Evolutionary conservation across 1,284 basidiomycete genomes (phyloP).

Genomic region (Microbotryum saponariae): DNA sequence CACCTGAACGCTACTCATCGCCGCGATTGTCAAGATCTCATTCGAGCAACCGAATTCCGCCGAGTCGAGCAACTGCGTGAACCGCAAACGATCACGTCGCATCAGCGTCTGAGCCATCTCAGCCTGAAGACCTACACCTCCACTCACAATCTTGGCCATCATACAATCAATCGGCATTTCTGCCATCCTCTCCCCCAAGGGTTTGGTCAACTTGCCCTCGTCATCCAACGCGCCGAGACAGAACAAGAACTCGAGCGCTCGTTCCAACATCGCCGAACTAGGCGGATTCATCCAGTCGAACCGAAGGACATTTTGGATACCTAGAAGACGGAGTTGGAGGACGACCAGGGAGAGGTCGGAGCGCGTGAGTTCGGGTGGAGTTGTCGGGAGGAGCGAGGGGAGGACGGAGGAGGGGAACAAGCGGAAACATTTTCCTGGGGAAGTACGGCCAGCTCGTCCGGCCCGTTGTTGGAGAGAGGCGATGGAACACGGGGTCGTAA

Average conservation of each 20-base stretch:
- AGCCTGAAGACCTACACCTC: too few species aligned
- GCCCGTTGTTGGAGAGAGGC: conserved; percentile 42
- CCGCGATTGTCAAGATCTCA: conserved; percentile 88
- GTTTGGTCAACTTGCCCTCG: conserved; percentile 46
- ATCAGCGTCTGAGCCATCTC: too few species aligned
- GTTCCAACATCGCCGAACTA: conserved; percentile 72
- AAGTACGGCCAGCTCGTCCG: conserved; percentile 45
- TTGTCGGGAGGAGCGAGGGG: conserved; percentile 54
- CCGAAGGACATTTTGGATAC: conserved; percentile 76
- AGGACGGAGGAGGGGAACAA: conserved; percentile 68
- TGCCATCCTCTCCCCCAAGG: conserved; percentile 49
- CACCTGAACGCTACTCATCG: conserved; percentile 86
- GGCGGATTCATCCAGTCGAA: conserved; percentile 91
- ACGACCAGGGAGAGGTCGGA: conserved; percentile 81
- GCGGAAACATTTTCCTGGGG: conserved; percentile 84
- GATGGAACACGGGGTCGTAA: conserved; percentile 39
- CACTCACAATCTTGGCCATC: conserved; percentile 51
- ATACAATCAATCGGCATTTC: conserved; percentile 52
- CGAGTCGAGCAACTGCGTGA: conserved; percentile 66
- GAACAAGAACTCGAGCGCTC: conserved; percentile 62
- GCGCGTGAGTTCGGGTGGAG: conserved; percentile 80
- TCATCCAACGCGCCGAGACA: conserved; percentile 48
- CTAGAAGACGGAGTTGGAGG: conserved; percentile 85
- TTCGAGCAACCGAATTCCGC: conserved; percentile 77
- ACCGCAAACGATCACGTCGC: too few species aligned